These are phyloP conservation scores for Dendrocalamus latiflorus DNA, from an alignment of 202 grass and related monocot genomes.

Conservation along the genomic window DNA sequence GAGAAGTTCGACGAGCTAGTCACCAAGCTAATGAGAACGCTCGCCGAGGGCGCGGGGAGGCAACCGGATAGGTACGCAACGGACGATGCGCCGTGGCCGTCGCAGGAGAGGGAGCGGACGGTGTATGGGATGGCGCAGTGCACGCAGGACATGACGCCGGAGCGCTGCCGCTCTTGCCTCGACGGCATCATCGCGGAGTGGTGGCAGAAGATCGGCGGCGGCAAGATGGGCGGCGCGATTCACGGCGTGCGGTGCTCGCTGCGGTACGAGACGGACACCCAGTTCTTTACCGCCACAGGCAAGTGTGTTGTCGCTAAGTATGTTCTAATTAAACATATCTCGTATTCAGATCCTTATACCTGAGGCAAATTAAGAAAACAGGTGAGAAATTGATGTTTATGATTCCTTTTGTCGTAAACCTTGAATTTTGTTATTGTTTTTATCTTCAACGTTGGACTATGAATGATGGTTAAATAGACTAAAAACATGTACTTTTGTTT, in stretches of 20 bases:
- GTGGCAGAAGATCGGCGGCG: background rate
- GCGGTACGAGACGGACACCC: slow-evolving; percentile 39
- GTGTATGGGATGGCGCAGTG: slow-evolving; percentile 64
- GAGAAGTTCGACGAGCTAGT: too few species aligned
- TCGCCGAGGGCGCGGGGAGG: slow-evolving; percentile 9
- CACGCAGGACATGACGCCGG: slow-evolving; percentile 37
- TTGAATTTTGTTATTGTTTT: background rate
- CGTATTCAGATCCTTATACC: background rate
- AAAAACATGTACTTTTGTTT: background rate
- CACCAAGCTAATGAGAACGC: slow-evolving; percentile 11
- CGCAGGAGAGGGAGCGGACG: background rate
- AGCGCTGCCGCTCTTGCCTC: slow-evolving; percentile 44
- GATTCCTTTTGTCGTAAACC: background rate
- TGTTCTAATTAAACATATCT: too few species aligned
- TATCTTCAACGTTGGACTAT: background rate
- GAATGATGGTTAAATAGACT: background rate
- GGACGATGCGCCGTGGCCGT: slow-evolving; percentile 25
- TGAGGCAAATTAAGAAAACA: background rate
- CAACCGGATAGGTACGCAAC: slow-evolving; percentile 36
- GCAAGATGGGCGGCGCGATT: slow-evolving; percentile 35
- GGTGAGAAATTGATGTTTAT: background rate
- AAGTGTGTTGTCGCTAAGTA: background rate
- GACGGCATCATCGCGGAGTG: background rate
- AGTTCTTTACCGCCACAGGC: slow-evolving; percentile 37
- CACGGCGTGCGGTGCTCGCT: slow-evolving; percentile 39